Percentiles rank a stretch among this genome's conserved stretches.
phyloP scores from a whole-genome alignment of 331 rosid genomes.

The Dryas integrifolia region DNA sequence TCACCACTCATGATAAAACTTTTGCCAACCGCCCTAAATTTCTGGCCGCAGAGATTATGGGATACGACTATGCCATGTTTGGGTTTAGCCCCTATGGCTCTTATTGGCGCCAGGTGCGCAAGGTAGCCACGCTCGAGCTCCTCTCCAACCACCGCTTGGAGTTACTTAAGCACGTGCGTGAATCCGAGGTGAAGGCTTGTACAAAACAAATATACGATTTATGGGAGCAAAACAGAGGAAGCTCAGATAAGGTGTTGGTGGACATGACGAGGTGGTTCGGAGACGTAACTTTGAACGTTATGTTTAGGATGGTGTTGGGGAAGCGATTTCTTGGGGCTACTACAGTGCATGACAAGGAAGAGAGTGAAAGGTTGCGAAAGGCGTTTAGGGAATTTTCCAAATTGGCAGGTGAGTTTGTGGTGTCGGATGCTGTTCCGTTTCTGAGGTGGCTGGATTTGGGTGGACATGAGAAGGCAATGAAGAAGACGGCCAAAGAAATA shows the following conservation, averaged over 20 bases:
- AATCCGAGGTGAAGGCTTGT: slow-evolving; percentile 30
- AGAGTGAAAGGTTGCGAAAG: slow-evolving; percentile 18
- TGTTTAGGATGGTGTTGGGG: slow-evolving; percentile 47
- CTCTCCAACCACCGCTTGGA: slow-evolving; percentile 47
- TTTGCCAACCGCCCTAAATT: slow-evolving; percentile 43
- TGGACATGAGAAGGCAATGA: slow-evolving; percentile 45
- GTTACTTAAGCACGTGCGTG: slow-evolving; percentile 28
- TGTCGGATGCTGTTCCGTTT: slow-evolving; percentile 41
- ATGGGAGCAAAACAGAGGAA: slow-evolving; percentile 22
- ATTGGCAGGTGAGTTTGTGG: slow-evolving; percentile 13
- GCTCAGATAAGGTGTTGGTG: slow-evolving; percentile 7
- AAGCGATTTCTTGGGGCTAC: slow-evolving; percentile 32
- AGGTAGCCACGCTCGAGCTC: slow-evolving; percentile 30
- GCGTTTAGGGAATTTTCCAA: slow-evolving; percentile 19
- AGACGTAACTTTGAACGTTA: slow-evolving; percentile 39
- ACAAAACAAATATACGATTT: slow-evolving; percentile 30
- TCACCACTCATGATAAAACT: slow-evolving; percentile 41
- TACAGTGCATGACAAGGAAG: not conserved
- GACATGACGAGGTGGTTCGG: slow-evolving; percentile 61
- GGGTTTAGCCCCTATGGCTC: slow-evolving; percentile 42
- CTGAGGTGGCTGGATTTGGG: slow-evolving; percentile 60
- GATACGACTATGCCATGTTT: slow-evolving; percentile 41
- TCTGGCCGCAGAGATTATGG: slow-evolving; percentile 18
- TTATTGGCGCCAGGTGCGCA: slow-evolving; percentile 51
- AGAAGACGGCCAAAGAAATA: slow-evolving; percentile 22